Evolutionary conservation across 805 yeast species (phyloP), one percentile per base, ranked within the genome.

Genomic region (Candida caryicola): DNA sequence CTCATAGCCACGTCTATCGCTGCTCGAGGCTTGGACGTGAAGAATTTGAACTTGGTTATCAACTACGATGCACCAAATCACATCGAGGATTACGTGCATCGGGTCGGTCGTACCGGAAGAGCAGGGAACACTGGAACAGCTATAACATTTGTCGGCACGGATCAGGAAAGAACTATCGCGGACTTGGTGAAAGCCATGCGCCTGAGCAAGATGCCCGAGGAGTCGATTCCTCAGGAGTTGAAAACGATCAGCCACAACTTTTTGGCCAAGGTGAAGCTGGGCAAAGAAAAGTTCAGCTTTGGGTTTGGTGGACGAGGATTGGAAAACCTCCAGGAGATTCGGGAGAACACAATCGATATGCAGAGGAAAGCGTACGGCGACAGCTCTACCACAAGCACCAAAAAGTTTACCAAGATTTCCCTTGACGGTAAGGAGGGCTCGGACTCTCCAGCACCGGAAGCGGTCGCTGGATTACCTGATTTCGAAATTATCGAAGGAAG

Each of bases 261-360:
- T 57, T 62, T 76, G 40, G 69, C 62, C 10, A 86, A 82, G 40
- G 69, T 86, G 43, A 79, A 80, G 45, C 55, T 66, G 2, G 96
- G 95, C 0, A 79, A 81, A 37, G 77, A 66, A 23, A 82, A 73
- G 54, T 70, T 76, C 41, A 73, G 77, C 17, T 76, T 79, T 38
- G 99, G 99, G 0, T 93, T 89, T 65, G 95, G 96, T 3, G 99
- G 99, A 15, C 82, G 85, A 48, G 98, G 98, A 1, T 69, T 90
- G 36, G 91, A 82, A 31, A 83, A 82, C 45, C 64, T 90, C 29
- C 90, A 86, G 43, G 77, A 79, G 42, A 58, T 71, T 5, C 62
- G 93, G 40, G 74, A 75, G 30, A 69, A 69, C 33, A 68, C 73
- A 32, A 65, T 76, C 43, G 66, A 66, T 38, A 40, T 72, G 21